Evolutionary conservation across 495 filamentous ascomycete species (phyloP), one percentile per base, ranked within the genome.

Genomic region (Tuber calosporum): DNA sequence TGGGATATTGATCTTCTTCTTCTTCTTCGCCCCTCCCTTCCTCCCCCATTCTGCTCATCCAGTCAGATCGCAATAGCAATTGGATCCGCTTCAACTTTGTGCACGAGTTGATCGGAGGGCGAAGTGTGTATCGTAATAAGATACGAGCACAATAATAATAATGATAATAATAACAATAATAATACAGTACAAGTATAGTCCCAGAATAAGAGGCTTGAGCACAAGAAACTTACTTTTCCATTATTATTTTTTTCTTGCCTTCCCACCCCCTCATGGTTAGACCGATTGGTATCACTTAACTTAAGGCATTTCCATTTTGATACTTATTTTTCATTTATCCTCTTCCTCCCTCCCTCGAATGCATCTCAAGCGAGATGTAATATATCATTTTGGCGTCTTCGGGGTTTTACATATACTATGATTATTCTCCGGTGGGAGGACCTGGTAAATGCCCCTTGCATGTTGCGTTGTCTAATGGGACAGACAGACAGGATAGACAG

Each of bases 381-480:
- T 30, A 58, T 34, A 30, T 62, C 26, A 34, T 62, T 34, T 34
- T 1, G 53, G 53, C 53, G 53, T 34, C 13, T 62, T 62, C 26
- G 26, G 13, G 26, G 53, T 8, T 62, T 30, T 13, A 30, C 53
- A 62, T 30, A 30, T 30, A 30, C 53, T 30, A 13, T 30, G 53
- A 34, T 34, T 62, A 62, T 62, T 30, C 11, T 34, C 53, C 53
- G 53, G 34, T 34, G 26, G 53, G 53, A 34, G 53, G 26, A 62
- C 53, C 26, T 62, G 53, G 53, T 62, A 62, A 62, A 62, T 62
- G 26, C 53, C 53, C 53, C 53, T 62, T 62, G 13, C 53, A 62
- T 62, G 13, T 0, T 62, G 30, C 53, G 53, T 34, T 34, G 53
- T 62, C 53, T 3, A 62, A 62, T 62, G 26, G 53, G 48, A 4